These are phyloP conservation scores for Aspergillus sp. DNA, from an alignment of 2,329 filamentous ascomycete genomes.

Conservation along the genomic window DNA sequence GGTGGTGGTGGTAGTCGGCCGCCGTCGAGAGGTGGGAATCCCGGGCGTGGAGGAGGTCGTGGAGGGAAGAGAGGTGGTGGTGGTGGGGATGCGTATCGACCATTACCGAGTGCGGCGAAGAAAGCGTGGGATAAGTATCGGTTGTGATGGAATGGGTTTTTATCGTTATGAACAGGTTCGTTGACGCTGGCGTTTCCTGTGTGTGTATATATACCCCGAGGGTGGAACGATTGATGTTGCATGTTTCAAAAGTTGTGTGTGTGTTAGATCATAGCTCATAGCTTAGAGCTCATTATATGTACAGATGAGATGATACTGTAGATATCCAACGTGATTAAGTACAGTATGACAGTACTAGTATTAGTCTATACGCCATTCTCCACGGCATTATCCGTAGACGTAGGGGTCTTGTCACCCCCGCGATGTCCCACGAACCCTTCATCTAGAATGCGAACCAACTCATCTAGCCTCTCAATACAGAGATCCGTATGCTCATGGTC, in stretches of 20 bases:
- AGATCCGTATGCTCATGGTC: constrained; percentile 76
- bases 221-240: background rate
- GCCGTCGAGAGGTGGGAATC: background rate
- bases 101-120: constrained; percentile 35
- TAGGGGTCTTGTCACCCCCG: constrained; percentile 21
- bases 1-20: background rate
- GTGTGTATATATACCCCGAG: background rate
- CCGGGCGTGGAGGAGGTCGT: constrained; percentile 24
- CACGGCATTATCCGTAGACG: background rate
- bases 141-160: constrained; percentile 21
- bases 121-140: constrained; percentile 37
- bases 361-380: background rate
- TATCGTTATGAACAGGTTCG: constrained; percentile 3
- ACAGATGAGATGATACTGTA: background rate
- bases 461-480: constrained; percentile 70
- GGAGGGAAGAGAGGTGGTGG: constrained; percentile 22
- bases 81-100: constrained; percentile 33
- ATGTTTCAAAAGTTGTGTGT: background rate
- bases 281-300: background rate
- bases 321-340: background rate
- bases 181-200: background rate
- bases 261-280: background rate
- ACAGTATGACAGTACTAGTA: background rate
- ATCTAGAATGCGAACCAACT: constrained; percentile 74
- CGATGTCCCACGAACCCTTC: constrained; percentile 65